Percentiles rank a stretch among this genome's conserved stretches.
phyloP scores from a whole-genome alignment of 176 grass and related monocot genomes.

The Pontederia paniculata region DNA sequence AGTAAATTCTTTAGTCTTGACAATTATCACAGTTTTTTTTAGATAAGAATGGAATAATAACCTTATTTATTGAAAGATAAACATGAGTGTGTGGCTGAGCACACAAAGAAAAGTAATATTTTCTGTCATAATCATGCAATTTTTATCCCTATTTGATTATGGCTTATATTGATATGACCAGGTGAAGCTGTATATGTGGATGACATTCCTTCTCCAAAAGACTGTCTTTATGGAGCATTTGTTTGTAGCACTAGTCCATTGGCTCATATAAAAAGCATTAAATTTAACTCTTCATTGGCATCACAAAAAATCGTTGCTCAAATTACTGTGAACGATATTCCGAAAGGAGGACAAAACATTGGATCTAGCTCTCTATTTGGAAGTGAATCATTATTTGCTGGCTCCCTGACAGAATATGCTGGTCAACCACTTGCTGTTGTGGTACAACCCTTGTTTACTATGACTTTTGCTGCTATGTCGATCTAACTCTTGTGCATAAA shows the following conservation, averaged over 20 bases:
- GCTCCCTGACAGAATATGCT: conserved; percentile 48
- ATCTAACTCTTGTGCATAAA: neutral
- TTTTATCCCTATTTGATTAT: too few relatives aligned
- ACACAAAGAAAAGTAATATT: too few relatives aligned
- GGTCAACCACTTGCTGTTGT: conserved; percentile 69
- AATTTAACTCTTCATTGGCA: conserved; percentile 41
- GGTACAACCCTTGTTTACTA: conserved; percentile 34
- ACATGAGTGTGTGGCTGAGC: too few relatives aligned
- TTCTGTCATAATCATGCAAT: too few relatives aligned
- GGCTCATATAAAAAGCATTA: conserved; percentile 50
- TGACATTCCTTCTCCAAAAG: conserved; percentile 69
- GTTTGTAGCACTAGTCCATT: conserved; percentile 65
- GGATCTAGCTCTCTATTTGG: conserved; percentile 31
- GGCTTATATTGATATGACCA: conserved; percentile 7
- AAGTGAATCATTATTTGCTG: conserved; percentile 49
- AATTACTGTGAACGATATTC: conserved; percentile 64
- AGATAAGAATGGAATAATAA: too few relatives aligned
- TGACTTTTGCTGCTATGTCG: neutral
- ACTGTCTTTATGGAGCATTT: conserved; percentile 85
- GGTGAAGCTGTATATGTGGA: conserved; percentile 82
- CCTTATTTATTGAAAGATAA: too few relatives aligned
- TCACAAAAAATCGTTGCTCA: conserved; percentile 46
- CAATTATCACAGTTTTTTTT: too few relatives aligned
- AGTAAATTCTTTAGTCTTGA: too few relatives aligned
- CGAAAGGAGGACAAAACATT: conserved; percentile 44